Base-by-base conservation (phyloP, 441 rosid genomes). In the Melastoma candidum region DNA sequence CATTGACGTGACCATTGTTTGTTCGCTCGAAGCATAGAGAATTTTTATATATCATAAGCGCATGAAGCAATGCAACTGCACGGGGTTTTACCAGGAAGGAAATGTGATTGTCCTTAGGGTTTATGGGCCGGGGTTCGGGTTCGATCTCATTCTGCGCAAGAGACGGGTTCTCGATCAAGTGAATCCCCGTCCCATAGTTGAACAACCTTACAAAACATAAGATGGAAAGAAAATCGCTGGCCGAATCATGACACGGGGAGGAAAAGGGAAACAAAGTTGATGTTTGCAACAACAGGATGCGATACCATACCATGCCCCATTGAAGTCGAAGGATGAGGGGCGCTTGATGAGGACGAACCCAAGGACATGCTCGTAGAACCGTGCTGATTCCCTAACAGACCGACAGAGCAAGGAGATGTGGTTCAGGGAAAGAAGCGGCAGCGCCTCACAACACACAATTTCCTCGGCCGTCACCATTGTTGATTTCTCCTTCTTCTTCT, bases 301-400 rank as follows among this genome's bases (percentile, higher is more conserved):
- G 22, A 17, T 17, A 17, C 22, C 22, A 17, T 17, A 17, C 22
- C 22, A 17, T 17, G 22, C 22, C 22, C 22, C 22, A 17, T 75
- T 84, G 78, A 84, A 84, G 13, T 77, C 71, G 70, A 84, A 81
- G 63, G 92, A 84, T 60, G 92, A 81, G 43, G 87, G 92, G 58
- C 87, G 83, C 43, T 84, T 84, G 71, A 81, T 77, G 57, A 65
- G 65, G 53, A 66, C 80, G 60, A 84, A 79, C 11, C 92, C 92
- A 54, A 84, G 59, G 46, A 84, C 80, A 43, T 75, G 78, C 64
- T 75, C 74, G 14, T 81, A 81, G 59, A 84, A 84, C 60, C 77
- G 57, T 1, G 41, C 22, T 0, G 87, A 84, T 27, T 66, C 76
- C 76, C 77, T 60, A 14, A 77, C 82, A 2, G 85, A 80, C 63